A percentile compares a stretch with the other conserved stretches of the same genome.
Conservation (phyloP, 352 stramenopile genomes). For the Globisporangium heterothallicum region DNA sequence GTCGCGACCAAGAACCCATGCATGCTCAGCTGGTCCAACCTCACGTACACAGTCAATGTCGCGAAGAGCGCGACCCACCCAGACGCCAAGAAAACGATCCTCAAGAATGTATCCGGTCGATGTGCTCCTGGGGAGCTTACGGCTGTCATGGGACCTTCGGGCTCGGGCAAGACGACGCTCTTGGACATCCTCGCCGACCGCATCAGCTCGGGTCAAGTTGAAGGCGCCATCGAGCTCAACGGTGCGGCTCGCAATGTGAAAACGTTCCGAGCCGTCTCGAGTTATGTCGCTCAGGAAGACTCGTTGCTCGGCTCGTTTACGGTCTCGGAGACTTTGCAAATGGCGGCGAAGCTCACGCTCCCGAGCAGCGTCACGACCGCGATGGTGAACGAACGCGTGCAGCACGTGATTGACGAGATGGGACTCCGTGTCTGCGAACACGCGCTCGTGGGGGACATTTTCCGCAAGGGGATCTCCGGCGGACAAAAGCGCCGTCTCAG, state of each 20-base stretch:
- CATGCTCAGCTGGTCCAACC: slow-evolving; percentile 62
- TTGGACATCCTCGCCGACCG: slow-evolving; percentile 58
- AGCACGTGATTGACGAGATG: slow-evolving; percentile 69
- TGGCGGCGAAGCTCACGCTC: slow-evolving; percentile 48
- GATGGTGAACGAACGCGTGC: slow-evolving; percentile 31
- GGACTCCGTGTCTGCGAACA: slow-evolving; percentile 41
- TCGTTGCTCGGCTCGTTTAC: slow-evolving; percentile 64
- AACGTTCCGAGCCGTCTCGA: slow-evolving; percentile 42
- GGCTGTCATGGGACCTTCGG: slow-evolving; percentile 61
- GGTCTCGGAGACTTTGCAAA: slow-evolving; percentile 58
- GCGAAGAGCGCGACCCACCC: slow-evolving; percentile 16
- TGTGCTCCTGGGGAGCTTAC: slow-evolving; percentile 57
- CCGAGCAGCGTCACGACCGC: slow-evolving; percentile 33
- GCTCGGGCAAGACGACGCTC: slow-evolving; percentile 57
- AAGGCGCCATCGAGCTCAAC: slow-evolving; percentile 35
- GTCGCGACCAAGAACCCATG: slow-evolving; percentile 21
- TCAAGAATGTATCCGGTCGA: slow-evolving; percentile 52
- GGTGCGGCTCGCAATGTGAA: slow-evolving; percentile 27
- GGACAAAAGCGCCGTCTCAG: slow-evolving; percentile 89
- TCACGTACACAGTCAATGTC: slow-evolving; percentile 49
- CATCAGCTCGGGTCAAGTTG: slow-evolving; percentile 14
- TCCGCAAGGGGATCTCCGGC: slow-evolving; percentile 82
- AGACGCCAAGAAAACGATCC: slow-evolving; percentile 32
- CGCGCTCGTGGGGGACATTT: slow-evolving; percentile 78
- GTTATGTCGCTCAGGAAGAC: slow-evolving; percentile 61